Evolutionary conservation across 805 yeast genomes (phyloP).

Genomic region (Yamadazyma kitorensis): DNA sequence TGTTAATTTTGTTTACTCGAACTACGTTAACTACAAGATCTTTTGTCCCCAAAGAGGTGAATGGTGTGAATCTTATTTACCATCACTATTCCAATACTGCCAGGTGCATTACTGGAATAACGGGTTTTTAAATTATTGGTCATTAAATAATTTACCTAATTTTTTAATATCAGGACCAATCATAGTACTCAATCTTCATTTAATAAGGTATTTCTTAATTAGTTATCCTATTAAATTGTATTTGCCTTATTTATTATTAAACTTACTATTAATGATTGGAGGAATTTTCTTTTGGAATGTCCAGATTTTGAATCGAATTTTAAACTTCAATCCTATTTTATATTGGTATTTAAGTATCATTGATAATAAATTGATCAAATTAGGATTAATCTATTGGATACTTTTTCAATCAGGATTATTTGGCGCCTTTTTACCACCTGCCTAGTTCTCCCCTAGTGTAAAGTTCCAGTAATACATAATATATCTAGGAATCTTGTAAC

Average conservation of each 20-base stretch:
- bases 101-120: slow-evolving; percentile 82
- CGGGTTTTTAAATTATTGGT: slow-evolving; percentile 85
- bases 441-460: too few relatives aligned
- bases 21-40: slow-evolving; percentile 49
- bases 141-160: slow-evolving; percentile 75
- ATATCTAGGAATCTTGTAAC: too few relatives aligned
- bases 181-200: slow-evolving; percentile 40
- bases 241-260: slow-evolving; percentile 41
- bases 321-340: slow-evolving; percentile 72
- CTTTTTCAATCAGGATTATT: slow-evolving; percentile 68
- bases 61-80: slow-evolving; percentile 67
- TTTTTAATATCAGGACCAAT: slow-evolving; percentile 76
- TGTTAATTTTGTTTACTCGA: slow-evolving; percentile 42
- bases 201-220: slow-evolving; percentile 35
- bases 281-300: slow-evolving; percentile 70
- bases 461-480: too few relatives aligned
- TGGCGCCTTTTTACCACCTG: slow-evolving; percentile 90
- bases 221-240: slow-evolving; percentile 31
- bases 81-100: slow-evolving; percentile 65
- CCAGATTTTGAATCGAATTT: slow-evolving; percentile 79
- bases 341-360: slow-evolving; percentile 64
- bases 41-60: slow-evolving; percentile 73
- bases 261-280: slow-evolving; percentile 44
- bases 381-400: slow-evolving; percentile 54
- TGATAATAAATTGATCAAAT: slow-evolving; percentile 1